Evolutionary conservation across 2,329 filamentous ascomycete species (phyloP).

Genomic region (Dothideomycetidae sp.): DNA sequence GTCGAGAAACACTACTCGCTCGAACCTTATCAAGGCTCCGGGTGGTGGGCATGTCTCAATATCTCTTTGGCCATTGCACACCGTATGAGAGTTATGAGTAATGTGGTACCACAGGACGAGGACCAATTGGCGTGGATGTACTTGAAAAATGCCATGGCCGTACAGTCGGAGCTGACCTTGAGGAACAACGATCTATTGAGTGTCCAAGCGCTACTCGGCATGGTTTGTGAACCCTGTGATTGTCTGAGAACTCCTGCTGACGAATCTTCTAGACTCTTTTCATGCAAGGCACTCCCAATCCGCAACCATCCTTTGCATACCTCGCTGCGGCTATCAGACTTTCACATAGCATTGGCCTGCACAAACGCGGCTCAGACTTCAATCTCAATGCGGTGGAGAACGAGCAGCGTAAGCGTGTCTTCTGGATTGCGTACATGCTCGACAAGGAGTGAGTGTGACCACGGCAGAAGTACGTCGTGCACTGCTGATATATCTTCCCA

Average conservation of each 20-base stretch:
- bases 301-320: slow-evolving; percentile 82
- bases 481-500: slow-evolving; percentile 20
- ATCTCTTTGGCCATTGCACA: slow-evolving; percentile 87
- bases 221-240: slow-evolving; percentile 36
- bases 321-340: slow-evolving; percentile 81
- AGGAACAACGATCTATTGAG: slow-evolving; percentile 89
- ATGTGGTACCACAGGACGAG: slow-evolving; percentile 76
- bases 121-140: slow-evolving; percentile 92
- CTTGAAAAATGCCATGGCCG: slow-evolving; percentile 89
- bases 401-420: slow-evolving; percentile 70
- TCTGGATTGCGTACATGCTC: slow-evolving; percentile 62
- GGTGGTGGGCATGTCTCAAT: slow-evolving; percentile 97
- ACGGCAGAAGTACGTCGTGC: background rate
- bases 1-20: slow-evolving; percentile 86
- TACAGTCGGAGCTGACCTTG: slow-evolving; percentile 86
- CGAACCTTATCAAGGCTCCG: slow-evolving; percentile 85
- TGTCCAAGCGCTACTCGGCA: slow-evolving; percentile 84
- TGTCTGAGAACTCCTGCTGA: slow-evolving; percentile 8
- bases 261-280: slow-evolving; percentile 51
- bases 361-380: slow-evolving; percentile 85
- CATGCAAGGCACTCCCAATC: slow-evolving; percentile 90
- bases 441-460: slow-evolving; percentile 47
- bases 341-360: slow-evolving; percentile 85
- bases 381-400: slow-evolving; percentile 87
- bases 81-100: slow-evolving; percentile 86